Evolutionary conservation across 305 asterid species (phyloP), one percentile per base, ranked within the genome.

Genomic region (Euphrasia arctica): DNA sequence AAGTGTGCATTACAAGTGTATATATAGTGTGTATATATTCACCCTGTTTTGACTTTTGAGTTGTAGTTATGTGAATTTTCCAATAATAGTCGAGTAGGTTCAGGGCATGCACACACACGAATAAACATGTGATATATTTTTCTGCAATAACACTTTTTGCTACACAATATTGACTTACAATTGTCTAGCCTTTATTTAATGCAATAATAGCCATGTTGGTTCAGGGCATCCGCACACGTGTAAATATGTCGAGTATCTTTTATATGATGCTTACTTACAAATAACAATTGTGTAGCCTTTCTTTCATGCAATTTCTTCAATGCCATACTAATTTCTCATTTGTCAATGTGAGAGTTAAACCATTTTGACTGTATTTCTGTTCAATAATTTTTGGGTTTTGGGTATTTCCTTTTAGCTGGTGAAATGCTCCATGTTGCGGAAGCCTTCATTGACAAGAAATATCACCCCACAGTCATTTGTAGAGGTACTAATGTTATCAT

Each of bases 361-460:
- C 31, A 32, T 50, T 52, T 50, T 39, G 4, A 14, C 9, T 34
- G 8, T 11, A 18, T 31, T 49, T 27, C 14, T 39, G 49, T 45
- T 32, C 60, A 5, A 49, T 25, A 7, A 14, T 31, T 15, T 1
- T 1, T 15, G 9, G 12, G 14, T 12, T 65, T 57, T 41, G 9
- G 52, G 1, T 60, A 31, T 43, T 12, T 61, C 54, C 13, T 54
- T 45, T 34, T 54, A 90, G 97, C 96, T 71, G 97, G 97, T 77
- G 96, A 90, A 86, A 93, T 93, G 99, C 95, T 93, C 60, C 99
- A 93, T 68, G 97, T 90, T 74, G 97, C 99, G 10, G 99, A 93
- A 79, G 96, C 96, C 55, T 93, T 88, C 81, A 90, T 93, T 71
- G 97, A 82, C 76, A 90, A 91, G 78, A 83, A 72, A 54, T 93